Evolutionary conservation across 1,284 basidiomycete genomes (phyloP).

Genomic region (Fistulinella cinereoalba): DNA sequence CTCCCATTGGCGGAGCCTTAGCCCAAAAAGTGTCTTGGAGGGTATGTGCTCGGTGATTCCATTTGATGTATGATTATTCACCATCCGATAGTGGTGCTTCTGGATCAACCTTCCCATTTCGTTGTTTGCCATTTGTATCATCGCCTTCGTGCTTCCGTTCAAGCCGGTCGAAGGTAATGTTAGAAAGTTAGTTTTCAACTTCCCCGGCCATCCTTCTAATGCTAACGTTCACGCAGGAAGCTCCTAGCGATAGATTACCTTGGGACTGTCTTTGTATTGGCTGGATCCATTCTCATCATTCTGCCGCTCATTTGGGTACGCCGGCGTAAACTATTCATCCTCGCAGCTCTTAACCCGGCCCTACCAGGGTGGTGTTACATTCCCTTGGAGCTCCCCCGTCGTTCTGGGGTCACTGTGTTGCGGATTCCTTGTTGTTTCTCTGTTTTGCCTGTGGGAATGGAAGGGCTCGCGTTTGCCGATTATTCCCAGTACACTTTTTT

Average conservation of each 20-base stretch:
- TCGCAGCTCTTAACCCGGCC: constrained; percentile 3
- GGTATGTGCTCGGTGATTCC: constrained; percentile 35
- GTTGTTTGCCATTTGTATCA: constrained; percentile 48
- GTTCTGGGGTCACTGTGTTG: constrained; percentile 62
- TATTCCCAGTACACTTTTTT: constrained; percentile 52
- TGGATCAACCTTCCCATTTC: constrained; percentile 68
- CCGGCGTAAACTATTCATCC: constrained; percentile 2
- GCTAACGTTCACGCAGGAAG: constrained; percentile 46
- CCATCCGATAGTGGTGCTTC: constrained; percentile 51
- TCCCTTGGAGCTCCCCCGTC: constrained; percentile 63
- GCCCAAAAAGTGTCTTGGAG: constrained; percentile 61
- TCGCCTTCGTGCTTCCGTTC: constrained; percentile 62
- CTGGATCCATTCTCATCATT: constrained; percentile 60
- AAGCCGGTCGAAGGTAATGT: constrained; percentile 61
- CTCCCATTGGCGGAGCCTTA: constrained; percentile 56
- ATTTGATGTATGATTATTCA: neutral
- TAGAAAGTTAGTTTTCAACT: constrained; percentile 34
- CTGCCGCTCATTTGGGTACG: constrained; percentile 73
- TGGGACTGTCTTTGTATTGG: constrained; percentile 57
- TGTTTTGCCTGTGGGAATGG: constrained; percentile 75
- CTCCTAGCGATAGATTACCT: constrained; percentile 68
- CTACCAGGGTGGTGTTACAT: constrained; percentile 60
- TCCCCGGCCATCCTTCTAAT: neutral
- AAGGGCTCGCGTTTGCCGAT: constrained; percentile 66
- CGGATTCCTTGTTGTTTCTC: constrained; percentile 49